A percentile compares a stretch with the other conserved stretches of the same genome.
phyloP scores from a whole-genome alignment of 176 grass and related monocot genomes.

The Oryza brachyantha region DNA sequence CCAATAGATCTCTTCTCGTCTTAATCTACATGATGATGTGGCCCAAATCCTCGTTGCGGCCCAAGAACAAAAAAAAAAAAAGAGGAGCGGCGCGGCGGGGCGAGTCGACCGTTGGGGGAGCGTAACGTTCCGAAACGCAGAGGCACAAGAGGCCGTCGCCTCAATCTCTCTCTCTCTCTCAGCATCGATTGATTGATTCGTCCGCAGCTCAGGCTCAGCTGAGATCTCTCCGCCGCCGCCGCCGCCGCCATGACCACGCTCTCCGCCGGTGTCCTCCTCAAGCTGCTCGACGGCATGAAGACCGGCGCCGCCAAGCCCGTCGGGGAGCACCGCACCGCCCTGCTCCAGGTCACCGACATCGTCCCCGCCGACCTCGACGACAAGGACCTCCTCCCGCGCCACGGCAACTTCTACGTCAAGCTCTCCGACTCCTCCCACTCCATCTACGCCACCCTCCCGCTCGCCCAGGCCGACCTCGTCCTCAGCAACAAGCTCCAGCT shows the following conservation, averaged over 20 bases:
- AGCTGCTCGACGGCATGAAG: conserved; percentile 77
- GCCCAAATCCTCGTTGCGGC: too few relatives aligned
- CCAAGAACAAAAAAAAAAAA: too few relatives aligned
- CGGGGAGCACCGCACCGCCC: conserved; percentile 70
- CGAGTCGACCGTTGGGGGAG: too few relatives aligned
- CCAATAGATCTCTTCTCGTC: too few relatives aligned
- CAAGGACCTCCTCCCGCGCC: conserved; percentile 76
- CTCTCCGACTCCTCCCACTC: conserved; percentile 81
- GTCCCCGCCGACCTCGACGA: conserved; percentile 87
- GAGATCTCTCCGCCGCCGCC: not conserved
- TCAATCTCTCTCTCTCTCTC: too few relatives aligned
- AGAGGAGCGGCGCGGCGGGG: too few relatives aligned
- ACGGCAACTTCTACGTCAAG: conserved; percentile 86
- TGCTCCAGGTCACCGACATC: conserved; percentile 90
- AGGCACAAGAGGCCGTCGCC: too few relatives aligned
- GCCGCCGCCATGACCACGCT: conserved; percentile 53
- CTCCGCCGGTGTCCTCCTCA: conserved; percentile 63
- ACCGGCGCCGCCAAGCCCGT: conserved; percentile 46
- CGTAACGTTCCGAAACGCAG: too few relatives aligned
- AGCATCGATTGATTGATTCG: too few relatives aligned
- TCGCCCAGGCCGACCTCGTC: conserved; percentile 75
- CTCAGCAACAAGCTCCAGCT: conserved; percentile 90
- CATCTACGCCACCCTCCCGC: conserved; percentile 77
- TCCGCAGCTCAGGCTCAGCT: too few relatives aligned
- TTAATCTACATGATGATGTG: too few relatives aligned